These are phyloP conservation scores for Iris macrosiphon DNA, from an alignment of 106 monocot species.

Conservation along the genomic window DNA sequence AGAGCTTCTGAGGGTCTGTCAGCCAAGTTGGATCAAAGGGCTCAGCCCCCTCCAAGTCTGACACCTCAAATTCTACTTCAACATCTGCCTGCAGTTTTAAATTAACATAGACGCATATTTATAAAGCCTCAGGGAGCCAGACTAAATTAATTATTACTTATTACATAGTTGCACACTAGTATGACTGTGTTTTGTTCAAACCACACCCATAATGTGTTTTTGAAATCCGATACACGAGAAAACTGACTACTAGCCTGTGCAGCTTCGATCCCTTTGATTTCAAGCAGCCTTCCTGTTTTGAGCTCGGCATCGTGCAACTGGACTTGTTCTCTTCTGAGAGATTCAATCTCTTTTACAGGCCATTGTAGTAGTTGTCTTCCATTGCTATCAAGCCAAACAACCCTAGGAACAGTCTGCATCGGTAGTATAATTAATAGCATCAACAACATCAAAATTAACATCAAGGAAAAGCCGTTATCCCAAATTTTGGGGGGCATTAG, in stretches of 20 bases:
- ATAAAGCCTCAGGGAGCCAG: too few relatives aligned
- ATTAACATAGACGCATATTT: background rate
- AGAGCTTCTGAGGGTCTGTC: constrained; percentile 16
- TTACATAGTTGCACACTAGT: too few relatives aligned
- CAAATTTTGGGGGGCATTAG: background rate
- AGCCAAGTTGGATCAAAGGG: constrained; percentile 22
- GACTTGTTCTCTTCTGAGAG: constrained; percentile 32
- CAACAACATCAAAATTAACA: too few relatives aligned
- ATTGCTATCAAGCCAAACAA: constrained; percentile 47
- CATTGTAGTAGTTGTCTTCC: constrained; percentile 55
- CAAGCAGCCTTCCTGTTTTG: constrained; percentile 8
- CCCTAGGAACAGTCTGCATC: constrained; percentile 52
- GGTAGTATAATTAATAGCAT: too few relatives aligned
- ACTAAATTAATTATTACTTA: too few relatives aligned
- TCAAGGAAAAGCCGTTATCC: too few relatives aligned
- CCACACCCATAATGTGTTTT: too few relatives aligned
- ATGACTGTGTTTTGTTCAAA: too few relatives aligned
- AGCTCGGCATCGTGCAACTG: constrained; percentile 18
- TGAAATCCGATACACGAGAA: too few relatives aligned
- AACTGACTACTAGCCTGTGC: constrained; percentile 44
- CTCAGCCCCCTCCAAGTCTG: constrained; percentile 41
- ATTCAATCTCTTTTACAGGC: constrained; percentile 66
- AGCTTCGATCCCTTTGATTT: constrained; percentile 34
- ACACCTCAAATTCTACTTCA: constrained; percentile 50
- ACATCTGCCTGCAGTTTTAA: constrained; percentile 52